Evolutionary conservation across 495 filamentous ascomycete species (phyloP).

Genomic region (Penicillium atrosanguineum): DNA sequence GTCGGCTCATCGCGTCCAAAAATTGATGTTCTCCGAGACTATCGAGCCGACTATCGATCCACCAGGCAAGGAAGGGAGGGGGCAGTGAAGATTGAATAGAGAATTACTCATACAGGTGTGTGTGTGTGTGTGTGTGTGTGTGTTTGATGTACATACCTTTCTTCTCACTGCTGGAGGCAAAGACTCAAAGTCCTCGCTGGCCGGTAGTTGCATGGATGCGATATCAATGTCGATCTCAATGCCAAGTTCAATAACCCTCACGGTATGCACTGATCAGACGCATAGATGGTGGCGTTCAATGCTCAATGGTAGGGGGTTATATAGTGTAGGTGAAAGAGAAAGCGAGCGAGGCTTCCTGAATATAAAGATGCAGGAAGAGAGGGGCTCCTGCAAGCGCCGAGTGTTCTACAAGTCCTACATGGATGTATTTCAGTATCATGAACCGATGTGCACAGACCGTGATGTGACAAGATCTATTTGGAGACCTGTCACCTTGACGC

Average conservation of each 20-base stretch:
- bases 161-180: conserved; percentile 35
- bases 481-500: conserved; percentile 22
- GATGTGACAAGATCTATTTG: conserved; percentile 24
- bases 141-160: conserved; percentile 27
- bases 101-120: background rate
- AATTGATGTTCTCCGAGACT: background rate
- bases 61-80: background rate
- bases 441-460: conserved; percentile 12
- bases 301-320: background rate
- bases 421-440: conserved; percentile 5
- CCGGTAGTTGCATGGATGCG: background rate
- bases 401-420: background rate
- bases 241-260: background rate
- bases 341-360: background rate
- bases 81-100: background rate
- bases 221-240: background rate
- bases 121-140: background rate
- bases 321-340: background rate
- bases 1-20: background rate
- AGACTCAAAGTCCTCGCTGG: conserved; percentile 30
- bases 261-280: background rate
- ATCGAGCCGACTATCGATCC: conserved; percentile 8
- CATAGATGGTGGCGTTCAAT: background rate
- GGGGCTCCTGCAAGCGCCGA: background rate
- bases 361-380: background rate